Evolutionary conservation across 768 basidiomycete genomes (phyloP), one percentile per base, ranked within the genome.

Genomic region (Suillus discolor): DNA sequence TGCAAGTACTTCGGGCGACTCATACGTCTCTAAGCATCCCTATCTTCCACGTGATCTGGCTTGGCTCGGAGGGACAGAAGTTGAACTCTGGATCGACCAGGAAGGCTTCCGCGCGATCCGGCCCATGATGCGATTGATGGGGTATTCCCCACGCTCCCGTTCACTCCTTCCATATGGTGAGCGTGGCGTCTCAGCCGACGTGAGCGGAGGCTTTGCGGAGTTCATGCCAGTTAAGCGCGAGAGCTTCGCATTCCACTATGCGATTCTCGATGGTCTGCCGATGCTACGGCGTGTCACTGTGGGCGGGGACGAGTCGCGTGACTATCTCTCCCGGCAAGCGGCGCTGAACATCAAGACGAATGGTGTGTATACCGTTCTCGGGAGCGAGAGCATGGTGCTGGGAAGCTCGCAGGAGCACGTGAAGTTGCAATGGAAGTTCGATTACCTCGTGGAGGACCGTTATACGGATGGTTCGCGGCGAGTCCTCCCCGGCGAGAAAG

Each of bases 71-170:
- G 79, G 81, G 47, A 78, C 81, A 36, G 77, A 76, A 47, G 74
- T 94, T 38, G 86, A 90, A 64, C 77, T 94, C 41, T 84, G 87
- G 74, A 88, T 95, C 31, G 94, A 94, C 72, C 94, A 95, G 74
- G 94, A 94, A 78, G 89, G 91, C 4, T 93, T 92, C 70, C 85
- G 92, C 31, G 81, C 84, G 20, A 81, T 89, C 7, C 80, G 80
- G 31, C 87, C 90, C 23, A 74, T 78, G 9, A 89, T 94, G 78
- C 81, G 79, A 66, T 84, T 89, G 57, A 78, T 81, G n/a, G 86
- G 86, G 12, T 85, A 85, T 70, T 77, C 79, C 70, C 78, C 62
- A 71, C 76, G 67, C 73, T 74, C 49, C 60, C 72, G 69, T 72
- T 73, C 76, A 42, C 41, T 71, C 13, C 65, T 69, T 34, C 75